Base-by-base conservation (phyloP, 345 rosid species). In the Corchorus olitorius region DNA sequence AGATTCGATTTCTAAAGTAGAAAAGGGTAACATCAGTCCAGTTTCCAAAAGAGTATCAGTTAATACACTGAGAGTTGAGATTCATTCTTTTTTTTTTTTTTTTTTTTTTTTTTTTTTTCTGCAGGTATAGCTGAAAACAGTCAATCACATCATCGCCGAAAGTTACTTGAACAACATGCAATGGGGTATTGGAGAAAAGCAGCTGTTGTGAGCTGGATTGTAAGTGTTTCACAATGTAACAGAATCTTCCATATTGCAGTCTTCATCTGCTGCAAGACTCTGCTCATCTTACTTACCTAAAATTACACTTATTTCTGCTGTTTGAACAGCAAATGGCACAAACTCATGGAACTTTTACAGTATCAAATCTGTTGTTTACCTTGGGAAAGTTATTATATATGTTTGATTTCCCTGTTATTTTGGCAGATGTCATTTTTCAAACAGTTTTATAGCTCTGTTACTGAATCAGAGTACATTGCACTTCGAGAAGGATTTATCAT, bases 391-490 rank as follows among this genome's bases (percentile, higher is more conserved):
- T 7, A 43, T 5, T 8, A 1, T 11, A 45, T 41, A 65, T 19
- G 70, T 14, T 20, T 66, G 54, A 15, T 11, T 33, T 54, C 59
- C 10, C 8, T 69, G 73, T 52, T 70, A 45, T 75, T 39, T 77
- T 39, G 64, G 78, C 87, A 94, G 95, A 87, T 91, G 74, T 86
- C 98, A 33, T 95, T 95, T 87, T 82, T 83, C 92, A 93, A 88
- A 72, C 99, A 95, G 86, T 93, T 95, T 76, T 84, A 89, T 74
- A 84, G 87, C 73, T 90, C 94, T 22, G 88, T 95, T 33, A 91
- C 93, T 61, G 79, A 84, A 76, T 89, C 97, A 33, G 99, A 95
- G 56, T 92, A 92, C 83, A 58, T 92, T 68, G 80, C 89, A 16
- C 84, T 95, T 65, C 88, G 98, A 70, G 84, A 90, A 5, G 98